These are phyloP conservation scores for Nannochloropsis granulata DNA, from an alignment of 108 stramenopile species.

Conservation along the genomic window DNA sequence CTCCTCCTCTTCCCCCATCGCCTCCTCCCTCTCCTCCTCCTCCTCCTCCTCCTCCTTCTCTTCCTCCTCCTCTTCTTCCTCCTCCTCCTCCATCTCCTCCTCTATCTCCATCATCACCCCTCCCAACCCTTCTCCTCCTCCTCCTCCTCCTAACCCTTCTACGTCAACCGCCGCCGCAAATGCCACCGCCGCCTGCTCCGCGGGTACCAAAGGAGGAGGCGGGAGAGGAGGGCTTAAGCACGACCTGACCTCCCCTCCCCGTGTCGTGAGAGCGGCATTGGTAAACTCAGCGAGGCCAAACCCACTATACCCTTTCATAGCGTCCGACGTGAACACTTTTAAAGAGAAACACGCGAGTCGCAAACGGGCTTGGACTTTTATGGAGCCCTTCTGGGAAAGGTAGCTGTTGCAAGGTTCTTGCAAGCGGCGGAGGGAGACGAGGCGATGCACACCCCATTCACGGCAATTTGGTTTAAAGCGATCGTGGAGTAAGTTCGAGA, in stretches of 20 bases:
- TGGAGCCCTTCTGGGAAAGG: background rate
- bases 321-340: background rate
- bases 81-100: background rate
- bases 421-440: background rate
- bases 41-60: background rate
- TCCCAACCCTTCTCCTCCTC: background rate
- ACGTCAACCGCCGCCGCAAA: background rate
- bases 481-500: background rate
- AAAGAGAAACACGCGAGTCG: background rate
- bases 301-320: background rate
- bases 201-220: background rate
- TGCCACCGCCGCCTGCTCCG: background rate
- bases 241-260: background rate
- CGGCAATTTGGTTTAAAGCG: background rate
- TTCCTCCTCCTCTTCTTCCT: background rate
- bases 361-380: background rate
- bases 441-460: background rate
- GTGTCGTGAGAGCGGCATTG: background rate
- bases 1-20: background rate
- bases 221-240: background rate
- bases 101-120: background rate
- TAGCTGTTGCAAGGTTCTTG: background rate
- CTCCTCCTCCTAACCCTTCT: background rate
- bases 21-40: background rate
- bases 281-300: background rate